Evolutionary conservation across 768 basidiomycete genomes (phyloP).

Genomic region (Lentinula raphanica): DNA sequence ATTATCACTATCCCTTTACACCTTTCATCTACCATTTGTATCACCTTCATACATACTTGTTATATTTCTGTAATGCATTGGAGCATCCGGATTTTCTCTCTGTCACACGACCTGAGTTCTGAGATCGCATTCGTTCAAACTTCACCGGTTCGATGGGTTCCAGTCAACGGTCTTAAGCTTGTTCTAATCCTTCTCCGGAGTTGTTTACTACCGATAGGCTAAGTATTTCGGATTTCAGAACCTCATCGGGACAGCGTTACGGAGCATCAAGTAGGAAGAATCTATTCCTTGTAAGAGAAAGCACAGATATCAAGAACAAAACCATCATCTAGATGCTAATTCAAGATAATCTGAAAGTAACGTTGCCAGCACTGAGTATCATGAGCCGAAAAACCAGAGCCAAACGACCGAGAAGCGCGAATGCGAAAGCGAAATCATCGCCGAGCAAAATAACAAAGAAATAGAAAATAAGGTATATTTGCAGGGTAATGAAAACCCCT

Average conservation of each 20-base stretch:
- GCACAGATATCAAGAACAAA: constrained; percentile 1
- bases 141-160: no score
- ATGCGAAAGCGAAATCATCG: neutral
- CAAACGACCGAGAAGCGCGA: neutral
- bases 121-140: no score
- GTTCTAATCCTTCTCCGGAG: no score
- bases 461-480: neutral
- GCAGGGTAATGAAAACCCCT: no score
- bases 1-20: neutral
- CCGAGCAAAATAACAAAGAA: neutral
- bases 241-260: no score
- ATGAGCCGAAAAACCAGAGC: no score
- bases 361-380: constrained; percentile 4
- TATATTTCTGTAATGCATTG: neutral
- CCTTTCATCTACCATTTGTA: neutral
- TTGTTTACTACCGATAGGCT: no score
- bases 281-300: neutral
- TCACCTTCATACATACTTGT: neutral
- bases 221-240: no score
- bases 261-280: no score
- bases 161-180: no score
- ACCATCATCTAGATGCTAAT: neutral
- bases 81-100: neutral
- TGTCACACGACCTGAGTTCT: no score
- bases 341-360: neutral